These are phyloP conservation scores for Venturia effusa DNA, from an alignment of 2,329 filamentous ascomycete species.

Conservation along the genomic window DNA sequence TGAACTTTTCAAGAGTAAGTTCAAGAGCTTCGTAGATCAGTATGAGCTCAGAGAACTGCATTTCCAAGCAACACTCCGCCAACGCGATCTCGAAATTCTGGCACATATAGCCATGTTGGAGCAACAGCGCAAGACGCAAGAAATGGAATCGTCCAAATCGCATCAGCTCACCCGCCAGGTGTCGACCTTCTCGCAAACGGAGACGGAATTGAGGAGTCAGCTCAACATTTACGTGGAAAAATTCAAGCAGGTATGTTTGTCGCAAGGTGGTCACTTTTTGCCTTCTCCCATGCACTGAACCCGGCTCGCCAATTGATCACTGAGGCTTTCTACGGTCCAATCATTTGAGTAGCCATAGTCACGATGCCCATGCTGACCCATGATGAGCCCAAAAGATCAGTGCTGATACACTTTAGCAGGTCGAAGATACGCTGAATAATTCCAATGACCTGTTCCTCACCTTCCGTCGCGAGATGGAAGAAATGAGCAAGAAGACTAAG, in stretches of 20 bases:
- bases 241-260: slow-evolving; percentile 81
- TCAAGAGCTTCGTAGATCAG: slow-evolving; percentile 92
- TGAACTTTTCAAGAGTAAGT: slow-evolving; percentile 70
- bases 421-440: slow-evolving; percentile 96
- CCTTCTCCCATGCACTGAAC: background rate
- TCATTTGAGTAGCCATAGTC: background rate
- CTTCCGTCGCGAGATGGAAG: slow-evolving; percentile 98
- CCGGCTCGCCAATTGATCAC: background rate
- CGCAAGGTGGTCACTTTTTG: slow-evolving; percentile 6
- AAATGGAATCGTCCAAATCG: slow-evolving; percentile 67
- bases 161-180: slow-evolving; percentile 84
- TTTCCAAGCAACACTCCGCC: slow-evolving; percentile 82
- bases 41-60: slow-evolving; percentile 93
- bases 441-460: slow-evolving; percentile 96
- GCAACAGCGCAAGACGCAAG: slow-evolving; percentile 78
- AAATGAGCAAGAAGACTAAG: slow-evolving; percentile 99
- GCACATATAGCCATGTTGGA: slow-evolving; percentile 83
- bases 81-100: slow-evolving; percentile 92
- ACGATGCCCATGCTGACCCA: too few species aligned
- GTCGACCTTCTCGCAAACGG: slow-evolving; percentile 90
- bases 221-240: slow-evolving; percentile 98
- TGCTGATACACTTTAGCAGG: slow-evolving; percentile 42
- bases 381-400: background rate
- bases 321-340: background rate
- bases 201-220: slow-evolving; percentile 85